phyloP scores from a whole-genome alignment of 169 alveolate species.

The Plasmodium billcollinsi region DNA sequence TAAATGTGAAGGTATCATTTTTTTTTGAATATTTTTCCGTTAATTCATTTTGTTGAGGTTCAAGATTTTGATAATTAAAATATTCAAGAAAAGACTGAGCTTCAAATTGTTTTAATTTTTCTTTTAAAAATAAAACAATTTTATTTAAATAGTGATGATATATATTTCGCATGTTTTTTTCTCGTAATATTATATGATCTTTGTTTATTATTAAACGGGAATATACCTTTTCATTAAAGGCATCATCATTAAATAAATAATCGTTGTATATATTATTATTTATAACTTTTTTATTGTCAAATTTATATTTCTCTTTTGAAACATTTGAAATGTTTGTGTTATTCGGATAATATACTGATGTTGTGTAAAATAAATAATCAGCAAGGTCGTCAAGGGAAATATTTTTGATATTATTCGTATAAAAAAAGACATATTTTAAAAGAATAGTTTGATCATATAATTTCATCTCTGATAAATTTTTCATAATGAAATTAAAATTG shows the following conservation, averaged over 20 bases:
- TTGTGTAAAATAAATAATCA: constrained; percentile 53
- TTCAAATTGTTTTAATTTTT: constrained; percentile 15
- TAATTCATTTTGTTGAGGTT: not conserved
- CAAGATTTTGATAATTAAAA: constrained; percentile 8
- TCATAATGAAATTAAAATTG: constrained; percentile 32
- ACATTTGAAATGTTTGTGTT: not conserved
- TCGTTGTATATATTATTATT: not conserved
- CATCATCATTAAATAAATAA: not conserved
- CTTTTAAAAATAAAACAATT: constrained; percentile 21
- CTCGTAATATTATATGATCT: constrained; percentile 11
- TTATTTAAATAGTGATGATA: constrained; percentile 32
- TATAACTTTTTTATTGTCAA: not conserved
- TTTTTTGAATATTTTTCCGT: not conserved
- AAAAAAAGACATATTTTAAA: constrained; percentile 28
- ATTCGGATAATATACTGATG: constrained; percentile 10
- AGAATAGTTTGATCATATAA: constrained; percentile 32
- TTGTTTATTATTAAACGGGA: constrained; percentile 12
- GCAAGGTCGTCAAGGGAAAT: constrained; percentile 12
- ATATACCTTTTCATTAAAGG: not conserved
- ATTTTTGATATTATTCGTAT: constrained; percentile 10
- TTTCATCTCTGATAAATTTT: constrained; percentile 70
- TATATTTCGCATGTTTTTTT: constrained; percentile 21
- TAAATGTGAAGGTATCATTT: constrained; percentile 31
- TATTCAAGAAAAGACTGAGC: constrained; percentile 28
- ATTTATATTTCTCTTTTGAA: not conserved